Conservation (phyloP, 1,284 basidiomycete genomes). For the Meripilus lineatus region DNA sequence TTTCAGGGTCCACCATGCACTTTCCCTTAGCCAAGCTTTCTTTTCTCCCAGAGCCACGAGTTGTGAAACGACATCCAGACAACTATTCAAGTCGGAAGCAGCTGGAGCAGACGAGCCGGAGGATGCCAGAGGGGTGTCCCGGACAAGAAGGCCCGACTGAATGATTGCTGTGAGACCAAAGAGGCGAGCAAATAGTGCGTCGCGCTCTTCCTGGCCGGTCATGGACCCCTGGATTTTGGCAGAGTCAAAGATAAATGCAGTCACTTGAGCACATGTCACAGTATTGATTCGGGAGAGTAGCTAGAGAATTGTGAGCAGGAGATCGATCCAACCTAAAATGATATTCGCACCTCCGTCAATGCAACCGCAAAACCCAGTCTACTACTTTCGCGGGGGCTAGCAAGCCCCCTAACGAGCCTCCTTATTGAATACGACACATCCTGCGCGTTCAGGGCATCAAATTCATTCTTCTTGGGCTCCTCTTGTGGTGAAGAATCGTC, state of each 20-base stretch:
- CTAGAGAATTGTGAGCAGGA: constrained; percentile 34
- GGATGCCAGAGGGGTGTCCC: constrained; percentile 45
- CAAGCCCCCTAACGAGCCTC: constrained; percentile 81
- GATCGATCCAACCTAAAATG: background rate
- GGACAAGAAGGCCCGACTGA: constrained; percentile 76
- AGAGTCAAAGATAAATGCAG: constrained; percentile 67
- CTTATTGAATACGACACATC: constrained; percentile 90
- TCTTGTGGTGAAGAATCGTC: constrained; percentile 34
- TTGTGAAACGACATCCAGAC: constrained; percentile 56
- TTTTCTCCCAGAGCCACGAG: constrained; percentile 72
- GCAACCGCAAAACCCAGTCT: constrained; percentile 94
- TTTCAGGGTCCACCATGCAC: constrained; percentile 82
- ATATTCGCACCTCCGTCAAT: constrained; percentile 77
- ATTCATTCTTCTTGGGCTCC: constrained; percentile 32
- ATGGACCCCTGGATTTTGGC: constrained; percentile 69
- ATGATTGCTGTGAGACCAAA: constrained; percentile 86
- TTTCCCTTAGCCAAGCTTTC: constrained; percentile 91
- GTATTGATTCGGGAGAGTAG: constrained; percentile 78
- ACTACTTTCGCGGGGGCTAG: constrained; percentile 89
- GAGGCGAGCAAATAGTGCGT: constrained; percentile 87
- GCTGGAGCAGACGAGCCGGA: constrained; percentile 48
- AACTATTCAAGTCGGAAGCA: constrained; percentile 57
- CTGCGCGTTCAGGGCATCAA: constrained; percentile 70
- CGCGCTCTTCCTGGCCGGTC: constrained; percentile 89
- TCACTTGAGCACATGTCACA: constrained; percentile 72